Base-by-base conservation (phyloP, 129 eudicot genomes). In the Artemisia argyi region DNA sequence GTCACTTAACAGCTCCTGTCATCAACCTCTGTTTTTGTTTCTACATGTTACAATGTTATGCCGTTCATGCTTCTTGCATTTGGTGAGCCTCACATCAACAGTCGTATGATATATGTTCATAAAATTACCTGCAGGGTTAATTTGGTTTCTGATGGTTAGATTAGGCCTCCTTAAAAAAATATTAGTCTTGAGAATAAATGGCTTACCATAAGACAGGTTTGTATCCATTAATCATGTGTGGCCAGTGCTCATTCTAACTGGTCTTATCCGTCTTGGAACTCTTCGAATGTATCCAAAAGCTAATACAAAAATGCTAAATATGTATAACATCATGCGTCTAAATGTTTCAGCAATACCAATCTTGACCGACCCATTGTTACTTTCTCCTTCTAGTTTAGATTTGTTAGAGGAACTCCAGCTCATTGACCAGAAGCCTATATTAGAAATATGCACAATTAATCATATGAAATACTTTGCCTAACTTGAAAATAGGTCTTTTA, bases 261-360 rank as follows among this genome's bases (percentile, higher is more conserved):
- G 92, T 57, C 87, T 89, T 76, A 92, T 66, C 12, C 85, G 78
- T 61, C 78, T 81, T 42, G 85, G 76, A 60, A 77, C 81, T 89
- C 86, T 83, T 80, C 83, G 71, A 19, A 83, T 28, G 62, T 66
- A 76, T 73, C 77, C 88, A 69, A 85, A 87, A 4, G 86, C 76
- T 65, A 92, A 48, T 10, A 83, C 76, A 47, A 92, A 83, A 63
- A 92, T 79, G 76, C 96, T 85, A 64, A 83, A 87, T 47, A 92
- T 49, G 81, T 81, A 85, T 32, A 83, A n/a, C 71, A 89, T 13
- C 61, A 86, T 71, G 12, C 78, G 48, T 19, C 83, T 73, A 62
- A 89, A 17, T 71, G 73, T 83, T 75, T 77, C 85, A 32, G 81
- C 19, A 24, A 71, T 17, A 73, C 60, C 73, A 54, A 35, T 28